Conservation (phyloP, 257 asterid species). For the Fraxinus quadrangulata region DNA sequence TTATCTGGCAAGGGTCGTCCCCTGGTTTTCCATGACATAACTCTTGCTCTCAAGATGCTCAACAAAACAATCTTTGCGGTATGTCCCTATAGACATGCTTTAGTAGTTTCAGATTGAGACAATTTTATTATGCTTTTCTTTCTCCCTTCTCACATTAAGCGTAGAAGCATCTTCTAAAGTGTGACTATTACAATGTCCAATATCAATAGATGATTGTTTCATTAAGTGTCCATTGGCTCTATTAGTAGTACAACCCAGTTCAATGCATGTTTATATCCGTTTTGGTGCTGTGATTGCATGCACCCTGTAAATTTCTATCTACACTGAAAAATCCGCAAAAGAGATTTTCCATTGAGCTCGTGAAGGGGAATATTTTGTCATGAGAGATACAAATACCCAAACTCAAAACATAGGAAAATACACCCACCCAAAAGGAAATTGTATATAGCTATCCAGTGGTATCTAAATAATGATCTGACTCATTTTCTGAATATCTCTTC, state of each 20-base stretch:
- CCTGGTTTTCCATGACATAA: constrained; percentile 76
- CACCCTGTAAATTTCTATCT: background rate
- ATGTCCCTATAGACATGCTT: constrained; percentile 25
- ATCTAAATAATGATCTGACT: background rate
- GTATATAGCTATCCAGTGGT: background rate
- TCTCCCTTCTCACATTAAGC: background rate
- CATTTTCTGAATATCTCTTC: background rate
- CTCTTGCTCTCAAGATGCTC: constrained; percentile 82
- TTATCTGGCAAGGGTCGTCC: constrained; percentile 91
- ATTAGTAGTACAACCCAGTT: background rate
- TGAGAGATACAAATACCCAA: background rate
- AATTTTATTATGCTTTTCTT: background rate
- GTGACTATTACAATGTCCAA: background rate
- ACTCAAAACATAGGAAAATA: background rate
- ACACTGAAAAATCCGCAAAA: background rate
- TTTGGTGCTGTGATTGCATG: background rate
- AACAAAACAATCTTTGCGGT: constrained; percentile 75
- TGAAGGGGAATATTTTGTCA: background rate
- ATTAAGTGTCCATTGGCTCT: background rate
- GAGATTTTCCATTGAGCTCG: background rate
- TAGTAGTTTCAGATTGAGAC: background rate
- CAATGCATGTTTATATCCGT: background rate
- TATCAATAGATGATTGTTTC: background rate
- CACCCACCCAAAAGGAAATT: background rate
- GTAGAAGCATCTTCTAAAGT: background rate